Percentiles rank a stretch among this genome's conserved stretches.
Evolutionary conservation across 2,329 filamentous ascomycete species (phyloP).

Genomic region (Trichoderma brevicompactum): DNA sequence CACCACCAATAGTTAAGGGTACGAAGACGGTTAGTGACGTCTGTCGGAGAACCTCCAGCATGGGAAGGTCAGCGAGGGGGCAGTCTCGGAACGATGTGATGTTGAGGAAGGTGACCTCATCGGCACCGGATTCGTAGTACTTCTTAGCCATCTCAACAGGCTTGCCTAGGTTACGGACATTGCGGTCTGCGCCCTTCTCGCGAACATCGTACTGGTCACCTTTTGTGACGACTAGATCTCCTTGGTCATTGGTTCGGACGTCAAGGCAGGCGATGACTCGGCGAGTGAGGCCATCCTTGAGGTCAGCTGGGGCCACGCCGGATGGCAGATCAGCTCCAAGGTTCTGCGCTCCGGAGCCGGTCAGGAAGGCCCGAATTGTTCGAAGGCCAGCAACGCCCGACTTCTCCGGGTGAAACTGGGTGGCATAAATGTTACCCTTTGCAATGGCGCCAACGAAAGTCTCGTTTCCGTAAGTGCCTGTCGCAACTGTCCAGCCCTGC

Average conservation of each 20-base stretch:
- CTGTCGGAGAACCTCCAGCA: constrained; percentile 89
- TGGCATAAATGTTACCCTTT: constrained; percentile 82
- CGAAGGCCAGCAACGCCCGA: constrained; percentile 86
- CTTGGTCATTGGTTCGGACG: constrained; percentile 90
- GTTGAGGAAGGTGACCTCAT: constrained; percentile 97
- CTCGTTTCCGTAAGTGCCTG: constrained; percentile 83
- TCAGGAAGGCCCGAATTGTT: constrained; percentile 82
- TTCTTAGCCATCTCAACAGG: constrained; percentile 90
- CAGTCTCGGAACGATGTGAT: constrained; percentile 98
- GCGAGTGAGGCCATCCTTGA: constrained; percentile 76
- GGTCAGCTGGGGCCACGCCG: constrained; percentile 32
- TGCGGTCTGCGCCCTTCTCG: constrained; percentile 70
- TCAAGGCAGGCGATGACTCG: constrained; percentile 95
- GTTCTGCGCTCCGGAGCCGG: constrained; percentile 64
- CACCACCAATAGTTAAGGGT: constrained; percentile 91
- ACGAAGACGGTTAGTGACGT: constrained; percentile 94
- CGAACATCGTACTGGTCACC: constrained; percentile 98
- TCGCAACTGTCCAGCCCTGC: constrained; percentile 90
- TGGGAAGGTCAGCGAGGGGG: constrained; percentile 86
- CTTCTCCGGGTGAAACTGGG: constrained; percentile 98
- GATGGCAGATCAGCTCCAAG: constrained; percentile 43
- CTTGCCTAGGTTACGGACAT: constrained; percentile 91
- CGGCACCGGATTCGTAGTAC: constrained; percentile 96
- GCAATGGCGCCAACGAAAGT: constrained; percentile 91
- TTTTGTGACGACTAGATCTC: constrained; percentile 96